phyloP scores from a whole-genome alignment of 2,329 filamentous ascomycete species.

The Bipolaris oryzae region DNA sequence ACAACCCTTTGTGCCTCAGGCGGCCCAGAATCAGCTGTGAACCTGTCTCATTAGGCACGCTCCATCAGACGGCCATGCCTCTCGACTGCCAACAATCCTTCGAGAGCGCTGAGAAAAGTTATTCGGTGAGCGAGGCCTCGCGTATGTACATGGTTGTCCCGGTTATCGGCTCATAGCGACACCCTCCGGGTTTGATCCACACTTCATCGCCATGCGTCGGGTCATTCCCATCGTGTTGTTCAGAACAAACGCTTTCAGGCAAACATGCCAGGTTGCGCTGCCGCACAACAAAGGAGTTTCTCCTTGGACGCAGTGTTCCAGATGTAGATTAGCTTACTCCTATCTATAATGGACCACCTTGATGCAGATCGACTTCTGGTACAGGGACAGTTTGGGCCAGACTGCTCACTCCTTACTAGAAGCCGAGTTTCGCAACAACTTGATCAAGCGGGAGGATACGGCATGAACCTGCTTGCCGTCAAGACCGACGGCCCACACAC shows the following conservation, averaged over 20 bases:
- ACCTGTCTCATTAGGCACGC: constrained; percentile 29
- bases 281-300: constrained; percentile 26
- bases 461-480: constrained; percentile 33
- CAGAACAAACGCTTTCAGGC: constrained; percentile 28
- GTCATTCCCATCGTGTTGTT: constrained; percentile 4
- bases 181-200: constrained; percentile 14
- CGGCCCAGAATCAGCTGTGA: constrained; percentile 26
- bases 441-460: constrained; percentile 20
- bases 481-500: constrained; percentile 33
- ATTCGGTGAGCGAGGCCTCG: constrained; percentile 9
- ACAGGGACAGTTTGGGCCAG: constrained; percentile 25
- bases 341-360: constrained; percentile 19
- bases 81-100: constrained; percentile 19
- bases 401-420: constrained; percentile 25
- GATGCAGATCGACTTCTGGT: constrained; percentile 30
- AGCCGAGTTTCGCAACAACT: constrained; percentile 25
- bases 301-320: constrained; percentile 31
- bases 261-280: constrained; percentile 23
- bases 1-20: constrained; percentile 19
- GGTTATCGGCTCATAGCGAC: constrained; percentile 21
- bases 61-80: constrained; percentile 21
- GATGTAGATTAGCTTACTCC: constrained; percentile 28
- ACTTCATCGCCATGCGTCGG: constrained; percentile 20
- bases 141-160: constrained; percentile 19
- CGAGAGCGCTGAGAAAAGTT: constrained; percentile 4